Percentiles rank a stretch among this genome's conserved stretches.
Conservation (phyloP, 164 flowering plant genomes). For the Protea cynaroides region DNA sequence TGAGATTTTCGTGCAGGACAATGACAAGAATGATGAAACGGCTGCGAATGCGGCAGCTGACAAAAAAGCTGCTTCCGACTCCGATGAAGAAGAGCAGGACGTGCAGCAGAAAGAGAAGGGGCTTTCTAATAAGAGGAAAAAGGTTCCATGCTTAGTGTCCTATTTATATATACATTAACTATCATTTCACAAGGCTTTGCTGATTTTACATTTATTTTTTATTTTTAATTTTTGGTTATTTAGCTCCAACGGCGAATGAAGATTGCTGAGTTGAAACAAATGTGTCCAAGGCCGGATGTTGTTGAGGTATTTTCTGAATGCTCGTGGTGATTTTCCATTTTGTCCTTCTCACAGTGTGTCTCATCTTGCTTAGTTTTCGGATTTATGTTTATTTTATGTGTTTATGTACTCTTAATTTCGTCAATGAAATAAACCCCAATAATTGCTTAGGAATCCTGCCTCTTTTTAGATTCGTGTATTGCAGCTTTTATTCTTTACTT, state of each 20-base stretch:
- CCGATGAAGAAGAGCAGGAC: constrained; percentile 89
- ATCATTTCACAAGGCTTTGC: too few species aligned
- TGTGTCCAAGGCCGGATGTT: constrained; percentile 87
- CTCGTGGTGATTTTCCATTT: too few species aligned
- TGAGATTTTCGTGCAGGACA: constrained; percentile 32
- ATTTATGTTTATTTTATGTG: too few species aligned
- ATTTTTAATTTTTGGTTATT: too few species aligned
- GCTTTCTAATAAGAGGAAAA: constrained; percentile 84
- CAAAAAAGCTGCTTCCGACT: constrained; percentile 69
- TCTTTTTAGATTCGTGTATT: too few species aligned
- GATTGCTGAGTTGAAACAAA: constrained; percentile 92
- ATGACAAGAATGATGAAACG: constrained; percentile 65
- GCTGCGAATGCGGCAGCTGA: constrained; percentile 39
- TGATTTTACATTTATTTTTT: too few species aligned
- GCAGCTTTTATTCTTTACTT: too few species aligned
- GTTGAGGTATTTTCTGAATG: constrained; percentile 60
- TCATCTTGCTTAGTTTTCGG: too few species aligned
- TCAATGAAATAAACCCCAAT: too few species aligned
- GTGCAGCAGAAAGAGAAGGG: constrained; percentile 74
- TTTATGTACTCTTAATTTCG: too few species aligned
- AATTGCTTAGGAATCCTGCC: too few species aligned
- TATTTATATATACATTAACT: neutral
- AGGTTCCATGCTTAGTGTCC: constrained; percentile 34
- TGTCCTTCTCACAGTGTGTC: too few species aligned
- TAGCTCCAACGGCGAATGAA: constrained; percentile 95